These are phyloP conservation scores for Rhodosorus marinus DNA, from an alignment of 23 red algal species.

Conservation along the genomic window DNA sequence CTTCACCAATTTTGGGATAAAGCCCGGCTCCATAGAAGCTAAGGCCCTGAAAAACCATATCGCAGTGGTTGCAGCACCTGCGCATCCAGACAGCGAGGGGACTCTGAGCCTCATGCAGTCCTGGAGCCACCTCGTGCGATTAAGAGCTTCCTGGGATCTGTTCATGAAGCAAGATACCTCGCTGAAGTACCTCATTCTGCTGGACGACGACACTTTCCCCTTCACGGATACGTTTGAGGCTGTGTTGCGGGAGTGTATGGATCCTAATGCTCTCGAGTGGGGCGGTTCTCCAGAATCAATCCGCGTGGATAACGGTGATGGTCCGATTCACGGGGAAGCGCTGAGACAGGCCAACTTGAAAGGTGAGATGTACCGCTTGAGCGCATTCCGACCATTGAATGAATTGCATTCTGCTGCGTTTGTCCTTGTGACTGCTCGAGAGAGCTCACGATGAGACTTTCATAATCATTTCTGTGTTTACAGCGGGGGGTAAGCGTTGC, in stretches of 20 bases:
- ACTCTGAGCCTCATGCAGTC: neutral
- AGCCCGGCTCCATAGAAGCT: too few relatives aligned
- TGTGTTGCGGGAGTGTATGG: neutral
- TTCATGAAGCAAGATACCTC: neutral
- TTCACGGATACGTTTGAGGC: constrained; percentile 1
- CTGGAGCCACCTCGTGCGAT: constrained; percentile 14
- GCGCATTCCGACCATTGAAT: neutral
- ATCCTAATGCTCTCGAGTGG: constrained; percentile 1
- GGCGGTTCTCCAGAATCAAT: constrained; percentile 5
- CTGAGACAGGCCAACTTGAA: constrained; percentile 1
- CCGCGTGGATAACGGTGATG: constrained; percentile 17
- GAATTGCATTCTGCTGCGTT: neutral
- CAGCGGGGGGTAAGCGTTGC: constrained; percentile 29
- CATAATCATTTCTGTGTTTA: neutral
- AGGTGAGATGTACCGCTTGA: neutral
- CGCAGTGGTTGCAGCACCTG: constrained; percentile 5
- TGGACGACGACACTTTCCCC: constrained; percentile 21
- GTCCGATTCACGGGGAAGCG: neutral
- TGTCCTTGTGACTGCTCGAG: neutral
- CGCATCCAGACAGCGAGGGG: neutral
- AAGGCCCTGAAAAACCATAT: too few relatives aligned
- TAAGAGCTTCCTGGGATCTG: constrained; percentile 1
- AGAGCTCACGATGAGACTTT: neutral
- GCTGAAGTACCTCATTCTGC: constrained; percentile 9
- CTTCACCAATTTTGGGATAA: neutral